These are phyloP conservation scores for Musa beccarii DNA, from an alignment of 176 grass and related monocot species.

Conservation along the genomic window DNA sequence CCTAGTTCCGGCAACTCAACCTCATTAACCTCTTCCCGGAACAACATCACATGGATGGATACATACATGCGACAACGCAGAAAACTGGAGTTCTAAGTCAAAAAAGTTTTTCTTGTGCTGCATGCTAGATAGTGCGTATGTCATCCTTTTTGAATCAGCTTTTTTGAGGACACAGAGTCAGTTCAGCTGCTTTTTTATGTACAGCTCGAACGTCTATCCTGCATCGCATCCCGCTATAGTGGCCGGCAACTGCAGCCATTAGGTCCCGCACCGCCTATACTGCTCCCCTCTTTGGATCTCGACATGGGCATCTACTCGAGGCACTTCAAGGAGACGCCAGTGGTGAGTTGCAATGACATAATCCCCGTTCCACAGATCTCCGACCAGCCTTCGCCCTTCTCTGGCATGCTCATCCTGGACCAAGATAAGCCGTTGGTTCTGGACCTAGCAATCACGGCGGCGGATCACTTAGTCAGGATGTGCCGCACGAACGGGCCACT, in stretches of 20 bases:
- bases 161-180: no score
- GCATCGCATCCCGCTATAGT: constrained; percentile 52
- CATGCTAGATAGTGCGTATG: no score
- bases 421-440: constrained; percentile 59
- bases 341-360: constrained; percentile 39
- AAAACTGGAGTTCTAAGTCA: no score
- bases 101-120: no score
- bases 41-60: no score
- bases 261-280: constrained; percentile 28
- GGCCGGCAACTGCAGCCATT: constrained; percentile 35
- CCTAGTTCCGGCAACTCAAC: not conserved
- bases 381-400: constrained; percentile 15
- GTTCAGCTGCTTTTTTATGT: no score
- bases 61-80: no score
- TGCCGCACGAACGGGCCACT: constrained; percentile 44
- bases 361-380: constrained; percentile 28
- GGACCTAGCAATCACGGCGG: constrained; percentile 60
- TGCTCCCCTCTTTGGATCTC: constrained; percentile 65
- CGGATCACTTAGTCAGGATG: constrained; percentile 49
- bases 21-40: no score
- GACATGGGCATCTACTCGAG: constrained; percentile 76
- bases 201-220: constrained; percentile 84
- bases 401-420: constrained; percentile 40
- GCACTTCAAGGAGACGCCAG: constrained; percentile 44
- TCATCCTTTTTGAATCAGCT: no score